Base-by-base conservation (phyloP, 2,329 filamentous ascomycete genomes). In the Penicillium polonicum region DNA sequence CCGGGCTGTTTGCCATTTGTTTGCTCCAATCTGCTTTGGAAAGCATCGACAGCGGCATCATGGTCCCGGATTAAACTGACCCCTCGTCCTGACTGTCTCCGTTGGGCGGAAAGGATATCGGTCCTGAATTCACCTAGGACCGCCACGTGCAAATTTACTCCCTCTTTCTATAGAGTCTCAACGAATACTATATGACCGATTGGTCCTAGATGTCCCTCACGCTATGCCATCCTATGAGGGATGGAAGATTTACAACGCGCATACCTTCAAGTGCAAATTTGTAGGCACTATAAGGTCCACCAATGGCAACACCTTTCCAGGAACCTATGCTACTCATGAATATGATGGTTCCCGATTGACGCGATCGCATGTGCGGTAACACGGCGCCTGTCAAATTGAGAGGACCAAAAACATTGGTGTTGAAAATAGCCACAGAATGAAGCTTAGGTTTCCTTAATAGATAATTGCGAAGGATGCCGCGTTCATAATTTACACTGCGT, bases 1-100 rank as follows among this genome's bases (percentile, higher is more conserved):
- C 39, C 79, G 65, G 2, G 70, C 63, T 4, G 70, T 58, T 29
- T 76, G 71, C 2, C 64, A 64, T 58, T 80, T 76, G 43, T 29
- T n/a, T 31, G 43, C 25, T n/a, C 21, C 17, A 45, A 31, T 17
- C 43, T 45, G 17, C 7, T 45, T 45, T 45, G 13, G 43, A 27
- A 45, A 25, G 21, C 43, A 25, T 45, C 17, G 7, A 31, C 4
- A 38, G 17, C 36, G 17, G 36, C 8, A 19, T 19, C 36, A 19
- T 38, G 19, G 17, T 38, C 36, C 7, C 36, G 17, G 17, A 38
- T 38, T 38, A 17, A 38, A 38, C 19, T 19, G 8, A 19, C 17
- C 12, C 15, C 43, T 27, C 21, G 43, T 12, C 25, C 25, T 10
- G 43, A 31, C 9, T 25, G 21, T 27, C 43, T 31, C 19, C 25